Evolutionary conservation across 1,284 basidiomycete genomes (phyloP), one percentile per base, ranked within the genome.

Genomic region (Schizopora paradoxa): DNA sequence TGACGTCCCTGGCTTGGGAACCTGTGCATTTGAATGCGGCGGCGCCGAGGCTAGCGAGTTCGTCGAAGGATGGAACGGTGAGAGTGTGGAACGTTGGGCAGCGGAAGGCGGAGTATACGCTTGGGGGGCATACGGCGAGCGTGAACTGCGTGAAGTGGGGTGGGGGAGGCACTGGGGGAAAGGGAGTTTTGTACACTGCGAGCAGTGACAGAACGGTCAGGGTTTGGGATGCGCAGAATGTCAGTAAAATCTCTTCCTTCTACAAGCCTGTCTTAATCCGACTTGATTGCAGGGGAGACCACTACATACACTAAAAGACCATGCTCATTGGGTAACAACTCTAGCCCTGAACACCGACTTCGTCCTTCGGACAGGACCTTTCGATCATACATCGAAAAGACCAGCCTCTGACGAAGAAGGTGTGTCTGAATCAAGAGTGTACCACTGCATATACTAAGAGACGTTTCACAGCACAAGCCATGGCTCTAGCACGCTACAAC

Each of bases 311-410:
- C 70, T 99, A 22, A 91, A 87, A 63, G 93, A 97, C 54, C 96
- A 99, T 58, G 94, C 94, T 0, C 96, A 99, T 61, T 98, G 94
- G 95, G 95, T 99, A 16, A 99, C 94, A 36, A 98, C 94, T 0
- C 79, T 99, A 38, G 86, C 95, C 2, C 75, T 99, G 45, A 95
- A 92, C 59, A 96, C 94, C 11, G 95, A 99, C 63, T 97, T 94
- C 61, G 80, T 95, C 11, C 74, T 97, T 6, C 83, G 94, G 3
- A 98, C 95, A 0, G 95, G 96, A 0, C 92, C 95, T 0, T 99
- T 89, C 57, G 94, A 97, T 61, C 89, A 96, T 55, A 86, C 77
- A 0, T 77, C 76, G 43, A 91, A 88, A 65, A 73, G 72, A 50
- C 84, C 90, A 0, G 66, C 74, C 2, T 81, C 82, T 18, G 87